Conservation (phyloP, 2,329 filamentous ascomycete species). For the Penicillium polonicum region DNA sequence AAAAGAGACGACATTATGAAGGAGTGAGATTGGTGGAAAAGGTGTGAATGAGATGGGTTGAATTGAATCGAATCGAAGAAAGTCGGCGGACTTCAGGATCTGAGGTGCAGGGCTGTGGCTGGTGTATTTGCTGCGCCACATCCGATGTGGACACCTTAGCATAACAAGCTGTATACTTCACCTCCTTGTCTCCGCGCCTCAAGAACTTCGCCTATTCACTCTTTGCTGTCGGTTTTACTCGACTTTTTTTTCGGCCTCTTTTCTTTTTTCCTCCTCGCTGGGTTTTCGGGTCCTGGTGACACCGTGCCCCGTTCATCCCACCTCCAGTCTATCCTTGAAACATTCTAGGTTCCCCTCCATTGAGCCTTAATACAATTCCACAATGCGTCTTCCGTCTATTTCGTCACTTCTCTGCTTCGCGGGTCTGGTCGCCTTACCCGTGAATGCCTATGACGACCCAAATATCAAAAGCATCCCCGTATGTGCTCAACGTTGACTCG, state of each 20-base stretch:
- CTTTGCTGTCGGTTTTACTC: slow-evolving; percentile 5
- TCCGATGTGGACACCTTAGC: slow-evolving; percentile 22
- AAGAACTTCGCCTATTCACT: slow-evolving; percentile 11
- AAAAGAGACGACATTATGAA: slow-evolving; percentile 40
- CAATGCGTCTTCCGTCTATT: slow-evolving; percentile 37
- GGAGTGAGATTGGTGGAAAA: background rate
- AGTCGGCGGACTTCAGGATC: slow-evolving; percentile 9
- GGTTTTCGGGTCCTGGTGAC: slow-evolving; percentile 28
- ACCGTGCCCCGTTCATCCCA: slow-evolving; percentile 17
- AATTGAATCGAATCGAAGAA: slow-evolving; percentile 5
- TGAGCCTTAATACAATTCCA: slow-evolving; percentile 18
- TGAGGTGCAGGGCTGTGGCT: slow-evolving; percentile 9
- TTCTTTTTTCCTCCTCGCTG: slow-evolving; percentile 1
- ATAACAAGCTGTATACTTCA: slow-evolving; percentile 14
- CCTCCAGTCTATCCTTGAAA: slow-evolving; percentile 24
- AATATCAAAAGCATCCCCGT: slow-evolving; percentile 67
- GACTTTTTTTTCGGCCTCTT: background rate
- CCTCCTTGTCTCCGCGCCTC: slow-evolving; percentile 3
- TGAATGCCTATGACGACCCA: slow-evolving; percentile 46
- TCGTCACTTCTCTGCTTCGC: slow-evolving; percentile 38
- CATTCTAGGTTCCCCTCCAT: slow-evolving; percentile 11
- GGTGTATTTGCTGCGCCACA: slow-evolving; percentile 14
- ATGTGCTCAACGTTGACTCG: slow-evolving; percentile 35
- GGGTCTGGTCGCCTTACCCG: slow-evolving; percentile 33
- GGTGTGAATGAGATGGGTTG: background rate